Evolutionary conservation across 371 early-diverging fungal species (phyloP).

Genomic region (Lichtheimia ramosa): DNA sequence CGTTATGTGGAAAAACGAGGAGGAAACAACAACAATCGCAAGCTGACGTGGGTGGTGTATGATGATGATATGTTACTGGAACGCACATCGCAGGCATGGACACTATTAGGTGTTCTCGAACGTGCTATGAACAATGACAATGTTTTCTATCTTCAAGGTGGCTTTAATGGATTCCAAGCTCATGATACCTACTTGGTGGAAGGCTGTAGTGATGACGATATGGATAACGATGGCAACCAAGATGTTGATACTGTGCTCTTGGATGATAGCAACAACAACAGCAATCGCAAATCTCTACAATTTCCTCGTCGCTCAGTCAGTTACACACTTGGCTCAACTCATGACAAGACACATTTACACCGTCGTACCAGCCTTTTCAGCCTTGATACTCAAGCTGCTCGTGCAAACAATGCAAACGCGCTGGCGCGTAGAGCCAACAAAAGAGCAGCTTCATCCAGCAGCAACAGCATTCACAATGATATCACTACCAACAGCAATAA

Average conservation of each 20-base stretch:
- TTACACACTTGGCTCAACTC: slow-evolving; percentile 38
- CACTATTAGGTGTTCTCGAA: slow-evolving; percentile 56
- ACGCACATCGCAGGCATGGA: slow-evolving; percentile 61
- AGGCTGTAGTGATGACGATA: slow-evolving; percentile 7
- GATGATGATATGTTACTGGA: slow-evolving; percentile 55
- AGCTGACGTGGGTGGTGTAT: slow-evolving; percentile 47
- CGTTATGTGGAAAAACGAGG: slow-evolving; percentile 26
- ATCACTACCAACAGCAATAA: slow-evolving; percentile 1
- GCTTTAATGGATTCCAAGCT: slow-evolving; percentile 32
- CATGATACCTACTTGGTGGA: slow-evolving; percentile 8
- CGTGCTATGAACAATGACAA: slow-evolving; percentile 27
- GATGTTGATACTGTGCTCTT: slow-evolving; percentile 2
- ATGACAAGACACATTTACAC: slow-evolving; percentile 20
- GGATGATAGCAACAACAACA: no score
- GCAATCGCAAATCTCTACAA: slow-evolving; percentile 1
- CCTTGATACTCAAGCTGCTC: slow-evolving; percentile 51
- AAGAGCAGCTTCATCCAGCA: slow-evolving; percentile 2
- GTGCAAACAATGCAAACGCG: slow-evolving; percentile 48
- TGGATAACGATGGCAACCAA: background rate
- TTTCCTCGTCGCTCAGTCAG: slow-evolving; percentile 46
- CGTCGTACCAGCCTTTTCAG: slow-evolving; percentile 48
- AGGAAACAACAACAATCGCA: slow-evolving; percentile 1
- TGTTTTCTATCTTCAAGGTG: slow-evolving; percentile 34
- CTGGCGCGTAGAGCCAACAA: slow-evolving; percentile 44
- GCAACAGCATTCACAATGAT: slow-evolving; percentile 1